These are phyloP conservation scores for Dunaliella primolecta DNA, from an alignment of 139 green algal genomes.

Conservation along the genomic window DNA sequence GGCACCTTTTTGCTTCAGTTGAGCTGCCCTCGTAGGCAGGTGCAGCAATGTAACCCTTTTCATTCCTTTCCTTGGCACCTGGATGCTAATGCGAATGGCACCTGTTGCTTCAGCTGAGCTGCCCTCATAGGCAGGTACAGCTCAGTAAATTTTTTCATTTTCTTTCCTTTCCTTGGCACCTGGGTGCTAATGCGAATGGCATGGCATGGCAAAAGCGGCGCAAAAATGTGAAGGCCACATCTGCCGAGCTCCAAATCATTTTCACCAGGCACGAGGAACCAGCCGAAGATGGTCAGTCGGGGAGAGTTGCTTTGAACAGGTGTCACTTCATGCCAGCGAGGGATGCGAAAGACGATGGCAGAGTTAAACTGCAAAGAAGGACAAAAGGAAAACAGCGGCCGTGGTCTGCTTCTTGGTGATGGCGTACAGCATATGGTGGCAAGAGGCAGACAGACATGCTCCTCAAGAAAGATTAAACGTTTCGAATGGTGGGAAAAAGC, in stretches of 20 bases:
- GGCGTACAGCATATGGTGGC: background rate
- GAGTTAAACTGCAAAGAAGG: conserved; percentile 29
- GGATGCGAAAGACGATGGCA: conserved; percentile 34
- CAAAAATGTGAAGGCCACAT: too few species aligned
- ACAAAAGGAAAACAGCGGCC: background rate
- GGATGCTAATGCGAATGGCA: background rate
- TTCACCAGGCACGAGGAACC: conserved; percentile 38
- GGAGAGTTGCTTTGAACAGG: conserved; percentile 18
- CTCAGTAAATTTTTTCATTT: background rate
- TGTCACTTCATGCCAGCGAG: conserved; percentile 44
- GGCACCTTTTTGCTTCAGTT: background rate
- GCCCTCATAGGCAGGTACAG: background rate
- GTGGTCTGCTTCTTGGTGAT: too few species aligned
- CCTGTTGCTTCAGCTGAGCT: background rate
- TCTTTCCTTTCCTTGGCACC: too few species aligned
- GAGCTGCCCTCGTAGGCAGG: background rate
- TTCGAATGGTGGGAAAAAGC: too few species aligned
- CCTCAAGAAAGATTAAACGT: too few species aligned
- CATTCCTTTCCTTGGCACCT: too few species aligned
- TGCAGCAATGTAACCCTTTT: background rate
- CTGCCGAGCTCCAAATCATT: too few species aligned
- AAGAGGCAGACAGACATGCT: background rate
- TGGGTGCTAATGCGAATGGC: too few species aligned
- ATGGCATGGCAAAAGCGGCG: too few species aligned
- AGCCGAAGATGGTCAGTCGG: conserved; percentile 42